Base-by-base conservation (phyloP, 805 yeast genomes). In the Nakazawaea siamensis region DNA sequence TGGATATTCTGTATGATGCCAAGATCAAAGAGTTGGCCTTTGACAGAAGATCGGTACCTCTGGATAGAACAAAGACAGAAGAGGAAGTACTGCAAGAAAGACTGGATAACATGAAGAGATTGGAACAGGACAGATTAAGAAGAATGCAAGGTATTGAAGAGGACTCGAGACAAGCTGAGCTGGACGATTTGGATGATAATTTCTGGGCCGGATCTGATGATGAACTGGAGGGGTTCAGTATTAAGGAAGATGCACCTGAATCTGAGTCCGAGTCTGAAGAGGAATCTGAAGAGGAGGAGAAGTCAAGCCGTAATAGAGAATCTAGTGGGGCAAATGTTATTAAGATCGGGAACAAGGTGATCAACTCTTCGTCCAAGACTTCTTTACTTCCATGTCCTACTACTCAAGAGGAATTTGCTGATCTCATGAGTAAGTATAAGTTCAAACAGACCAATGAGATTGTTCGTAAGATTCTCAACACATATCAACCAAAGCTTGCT, bases 1-100 rank as follows among this genome's bases (percentile, higher is more conserved):
- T 66, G 21, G 62, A 59, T 40, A 45, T 57, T 2, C 74, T 68
- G 18, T 83, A 83, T 53, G 87, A 80, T 48, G 64, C 63, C 48
- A 72, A 75, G 45, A 82, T 82, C 14, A 68, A 74, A 43, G 80
- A 76, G 49, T 66, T 81, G 40, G 70, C 74, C 2, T 62, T 78
- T 48, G 92, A 83, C 41, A 74, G 76, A 55, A 68, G 88, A 51
- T 80, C 92, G 9, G 87, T 70, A 2, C 92, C 92, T 21, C 76
- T 88, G 16, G 90, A 81, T 37, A 68, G 88, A 58, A 80, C 90
- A 2, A 80, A 81, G 52, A 81, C 92, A 1, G 77, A 70, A 2
- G 87, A 82, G 54, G 92, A 83, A 53, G 35, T 80, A 10, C 62
- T 60, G 31, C 60, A 64, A 26, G 90, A 81, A 49, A 70, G 70